Evolutionary conservation across 306 rosid genomes (phyloP), one percentile per base, ranked within the genome.

Genomic region (Potentilla sterilis): DNA sequence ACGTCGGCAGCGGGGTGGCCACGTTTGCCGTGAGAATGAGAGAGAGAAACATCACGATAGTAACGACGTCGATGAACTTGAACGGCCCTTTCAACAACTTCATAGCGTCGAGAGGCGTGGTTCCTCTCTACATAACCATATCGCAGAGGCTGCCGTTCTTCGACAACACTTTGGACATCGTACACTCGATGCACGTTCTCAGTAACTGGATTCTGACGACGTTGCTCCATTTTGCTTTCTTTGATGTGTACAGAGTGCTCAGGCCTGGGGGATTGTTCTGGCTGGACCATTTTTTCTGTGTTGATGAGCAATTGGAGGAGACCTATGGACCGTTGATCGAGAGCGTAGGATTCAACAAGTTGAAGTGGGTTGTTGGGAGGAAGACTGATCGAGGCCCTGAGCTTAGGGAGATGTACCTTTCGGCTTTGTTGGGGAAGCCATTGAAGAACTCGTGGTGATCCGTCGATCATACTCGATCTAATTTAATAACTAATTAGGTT

Each of bases 241-340:
- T 78, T 70, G 87, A 80, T 61, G 64, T 82, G 13, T 84, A 82
- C 57, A 72, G 87, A 46, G 83, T 87, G 19, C 67, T 84, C 24
- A 80, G 90, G 81, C 88, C 87, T 0, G 87, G 91, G 9, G 91
- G 88, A 64, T 21, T 82, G 62, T 80, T 87, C 57, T 87, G 87
- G 91, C 73, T 82, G 74, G 88, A 85, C 57, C 91, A 78, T 76
- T 84, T 87, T 48, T 82, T 87, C 73, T 85, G 86, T 37, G 77
- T 80, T 24, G 85, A 70, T 7, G 80, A 72, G 4, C 81, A 87
- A 62, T 42, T 87, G 37, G 78, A 80, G 63, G 46, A 75, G 28
- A 76, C 80, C 9, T 87, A 87, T 58, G 67, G 58, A 55, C 90
- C 86, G 19, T 44, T 84, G 81, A 80, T 87, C n/a, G 57, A 75